Percentiles rank a stretch among this genome's conserved stretches.
phyloP scores from a whole-genome alignment of 2,329 filamentous ascomycete species.

The Venturia carpophila region DNA sequence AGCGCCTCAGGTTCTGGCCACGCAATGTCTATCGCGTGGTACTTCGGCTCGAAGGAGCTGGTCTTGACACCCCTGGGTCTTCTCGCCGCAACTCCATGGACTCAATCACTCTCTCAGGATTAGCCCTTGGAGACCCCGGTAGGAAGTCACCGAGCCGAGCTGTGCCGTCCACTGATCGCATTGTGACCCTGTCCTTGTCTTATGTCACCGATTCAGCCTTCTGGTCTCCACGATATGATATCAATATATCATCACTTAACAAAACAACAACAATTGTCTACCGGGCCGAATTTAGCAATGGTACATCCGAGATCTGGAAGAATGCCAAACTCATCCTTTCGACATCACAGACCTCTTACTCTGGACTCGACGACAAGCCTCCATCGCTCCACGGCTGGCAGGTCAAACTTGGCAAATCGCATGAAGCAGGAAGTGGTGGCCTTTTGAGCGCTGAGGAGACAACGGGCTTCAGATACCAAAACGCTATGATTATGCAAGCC shows the following conservation, averaged over 20 bases:
- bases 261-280: constrained; percentile 50
- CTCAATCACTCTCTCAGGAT: constrained; percentile 22
- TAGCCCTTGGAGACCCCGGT: constrained; percentile 11
- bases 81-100: constrained; percentile 26
- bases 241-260: constrained; percentile 50
- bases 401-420: constrained; percentile 38
- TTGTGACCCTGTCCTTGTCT: constrained; percentile 41
- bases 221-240: constrained; percentile 56
- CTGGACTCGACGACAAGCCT: constrained; percentile 47
- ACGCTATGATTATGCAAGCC: constrained; percentile 10
- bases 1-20: constrained; percentile 33
- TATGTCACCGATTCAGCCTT: constrained; percentile 52
- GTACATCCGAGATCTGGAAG: constrained; percentile 56
- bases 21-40: constrained; percentile 31
- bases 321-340: constrained; percentile 54
- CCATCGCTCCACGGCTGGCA: constrained; percentile 51
- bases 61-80: constrained; percentile 25
- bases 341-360: constrained; percentile 54
- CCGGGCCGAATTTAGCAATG: constrained; percentile 55
- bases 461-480: constrained; percentile 5
- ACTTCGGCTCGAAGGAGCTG: constrained; percentile 30
- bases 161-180: constrained; percentile 7
- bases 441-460: constrained; percentile 23
- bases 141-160: neutral
- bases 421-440: constrained; percentile 22